phyloP scores from a whole-genome alignment of 192 early-diverging fungal species.

The Gryganskiella cystojenkinii region DNA sequence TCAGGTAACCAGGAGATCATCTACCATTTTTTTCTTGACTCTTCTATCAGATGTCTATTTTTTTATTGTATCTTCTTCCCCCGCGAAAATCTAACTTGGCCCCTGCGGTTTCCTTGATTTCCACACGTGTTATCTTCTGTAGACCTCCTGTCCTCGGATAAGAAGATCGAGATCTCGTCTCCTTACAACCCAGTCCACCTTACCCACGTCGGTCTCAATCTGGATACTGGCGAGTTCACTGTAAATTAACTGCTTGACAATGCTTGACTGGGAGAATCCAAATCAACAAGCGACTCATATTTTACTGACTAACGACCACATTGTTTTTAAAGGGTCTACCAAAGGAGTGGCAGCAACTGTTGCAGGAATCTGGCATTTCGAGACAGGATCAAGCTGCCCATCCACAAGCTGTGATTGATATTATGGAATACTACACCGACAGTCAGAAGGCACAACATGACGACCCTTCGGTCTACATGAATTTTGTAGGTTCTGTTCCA shows the following conservation, averaged over 20 bases:
- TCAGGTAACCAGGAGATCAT: constrained; percentile 44
- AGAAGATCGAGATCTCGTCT: constrained; percentile 89
- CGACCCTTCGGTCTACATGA: constrained; percentile 59
- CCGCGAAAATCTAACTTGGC: not conserved
- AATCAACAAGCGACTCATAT: not conserved
- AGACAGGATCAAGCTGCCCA: constrained; percentile 95
- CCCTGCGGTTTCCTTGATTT: not conserved
- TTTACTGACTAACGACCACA: not conserved
- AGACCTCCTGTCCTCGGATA: constrained; percentile 72
- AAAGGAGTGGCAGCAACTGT: constrained; percentile 91
- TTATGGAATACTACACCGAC: constrained; percentile 88
- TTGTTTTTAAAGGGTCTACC: constrained; percentile 99
- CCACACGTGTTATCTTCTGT: not conserved
- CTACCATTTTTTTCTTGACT: not conserved
- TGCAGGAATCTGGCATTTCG: constrained; percentile 94
- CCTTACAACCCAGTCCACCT: constrained; percentile 98
- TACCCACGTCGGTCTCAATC: constrained; percentile 98
- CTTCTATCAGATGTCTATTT: not conserved
- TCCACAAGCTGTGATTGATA: constrained; percentile 91
- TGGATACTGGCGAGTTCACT: constrained; percentile 94
- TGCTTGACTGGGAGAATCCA: not conserved
- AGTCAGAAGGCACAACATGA: constrained; percentile 50
- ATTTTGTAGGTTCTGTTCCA: constrained; percentile 40
- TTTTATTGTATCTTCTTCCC: not conserved
- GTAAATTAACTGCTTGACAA: constrained; percentile 47